These are phyloP conservation scores for Anisodus acutangulus DNA, from an alignment of 257 asterid species.

Conservation along the genomic window DNA sequence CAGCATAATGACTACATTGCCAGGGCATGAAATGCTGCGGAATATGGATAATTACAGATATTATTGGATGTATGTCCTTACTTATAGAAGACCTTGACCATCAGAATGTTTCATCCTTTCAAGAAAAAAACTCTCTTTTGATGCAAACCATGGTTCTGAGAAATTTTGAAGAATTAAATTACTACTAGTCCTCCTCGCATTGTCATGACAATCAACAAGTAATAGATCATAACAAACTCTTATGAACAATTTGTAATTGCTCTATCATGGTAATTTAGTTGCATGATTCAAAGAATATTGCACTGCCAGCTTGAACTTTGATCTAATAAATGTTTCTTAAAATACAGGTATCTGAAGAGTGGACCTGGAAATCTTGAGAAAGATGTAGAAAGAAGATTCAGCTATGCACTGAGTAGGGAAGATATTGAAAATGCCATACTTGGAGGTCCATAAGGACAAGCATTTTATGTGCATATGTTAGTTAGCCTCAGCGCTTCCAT, in stretches of 20 bases:
- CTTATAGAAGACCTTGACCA: neutral
- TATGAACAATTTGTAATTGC: neutral
- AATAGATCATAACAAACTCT: neutral
- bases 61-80: neutral
- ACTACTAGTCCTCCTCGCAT: neutral
- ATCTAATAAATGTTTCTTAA: constrained; percentile 29
- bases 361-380: constrained; percentile 88
- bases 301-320: neutral
- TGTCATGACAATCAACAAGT: neutral
- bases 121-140: neutral
- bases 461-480: neutral
- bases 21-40: too few relatives aligned
- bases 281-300: neutral
- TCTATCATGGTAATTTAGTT: neutral
- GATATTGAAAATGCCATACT: constrained; percentile 96
- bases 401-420: constrained; percentile 94
- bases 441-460: constrained; percentile 75
- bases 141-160: neutral
- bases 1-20: too few relatives aligned
- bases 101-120: neutral
- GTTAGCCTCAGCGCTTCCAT: neutral
- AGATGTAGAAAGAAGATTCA: constrained; percentile 91
- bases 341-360: constrained; percentile 80
- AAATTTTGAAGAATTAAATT: neutral
- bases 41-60: neutral